Conservation (phyloP, 2,329 filamentous ascomycete species). For the Aspergillus candidus region DNA sequence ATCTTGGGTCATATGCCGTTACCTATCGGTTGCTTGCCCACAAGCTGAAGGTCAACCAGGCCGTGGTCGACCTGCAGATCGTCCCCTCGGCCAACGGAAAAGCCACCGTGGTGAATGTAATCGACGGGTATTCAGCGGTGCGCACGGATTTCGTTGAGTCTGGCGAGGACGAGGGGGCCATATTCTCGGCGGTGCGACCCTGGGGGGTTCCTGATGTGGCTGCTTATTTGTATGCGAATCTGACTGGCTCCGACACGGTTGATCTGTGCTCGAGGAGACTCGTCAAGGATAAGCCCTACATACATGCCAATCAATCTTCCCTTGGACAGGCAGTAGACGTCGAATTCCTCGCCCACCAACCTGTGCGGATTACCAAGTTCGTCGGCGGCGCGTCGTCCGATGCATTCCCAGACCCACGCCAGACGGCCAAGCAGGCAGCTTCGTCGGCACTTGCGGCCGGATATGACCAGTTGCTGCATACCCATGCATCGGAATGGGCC, state of each 20-base stretch:
- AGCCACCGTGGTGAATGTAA: constrained; percentile 58
- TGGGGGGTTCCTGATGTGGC: constrained; percentile 57
- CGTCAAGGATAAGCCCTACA: constrained; percentile 42
- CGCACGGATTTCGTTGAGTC: constrained; percentile 56
- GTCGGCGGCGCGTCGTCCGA: constrained; percentile 64
- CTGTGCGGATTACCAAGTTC: constrained; percentile 57
- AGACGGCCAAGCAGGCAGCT: constrained; percentile 52
- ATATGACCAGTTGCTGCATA: constrained; percentile 49
- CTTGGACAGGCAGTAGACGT: constrained; percentile 58
- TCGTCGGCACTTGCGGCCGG: constrained; percentile 46
- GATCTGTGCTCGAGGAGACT: constrained; percentile 39
- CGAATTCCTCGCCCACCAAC: constrained; percentile 47
- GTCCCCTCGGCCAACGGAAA: constrained; percentile 49
- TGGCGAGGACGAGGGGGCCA: constrained; percentile 49
- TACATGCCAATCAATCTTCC: constrained; percentile 56
- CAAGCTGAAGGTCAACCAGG: constrained; percentile 58
- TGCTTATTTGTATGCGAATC: constrained; percentile 50
- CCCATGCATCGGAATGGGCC: constrained; percentile 59
- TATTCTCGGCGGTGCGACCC: constrained; percentile 62
- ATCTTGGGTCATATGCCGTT: constrained; percentile 49
- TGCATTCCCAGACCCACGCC: constrained; percentile 55
- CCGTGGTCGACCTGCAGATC: constrained; percentile 55
- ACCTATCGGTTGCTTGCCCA: constrained; percentile 62
- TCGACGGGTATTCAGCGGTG: constrained; percentile 64
- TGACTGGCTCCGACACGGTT: constrained; percentile 36